Evolutionary conservation across 257 asterid species (phyloP).

Genomic region (Solanum sitiens): DNA sequence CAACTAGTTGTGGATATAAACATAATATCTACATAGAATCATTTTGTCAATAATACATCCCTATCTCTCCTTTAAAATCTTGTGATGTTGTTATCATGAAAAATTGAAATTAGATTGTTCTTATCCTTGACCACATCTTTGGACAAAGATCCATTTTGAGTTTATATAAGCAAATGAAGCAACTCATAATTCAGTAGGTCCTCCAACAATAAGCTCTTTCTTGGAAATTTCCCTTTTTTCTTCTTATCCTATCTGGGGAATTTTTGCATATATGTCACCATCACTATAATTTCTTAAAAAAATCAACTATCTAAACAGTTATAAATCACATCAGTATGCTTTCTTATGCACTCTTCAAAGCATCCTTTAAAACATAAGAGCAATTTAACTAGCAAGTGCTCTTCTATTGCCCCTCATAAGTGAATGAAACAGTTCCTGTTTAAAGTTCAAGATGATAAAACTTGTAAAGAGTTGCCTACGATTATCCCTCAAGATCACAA

Average conservation of each 20-base stretch:
- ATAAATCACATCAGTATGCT: not conserved
- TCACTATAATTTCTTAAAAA: not conserved
- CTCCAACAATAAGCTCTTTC: not conserved
- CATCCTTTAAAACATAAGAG: not conserved
- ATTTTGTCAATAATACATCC: not conserved
- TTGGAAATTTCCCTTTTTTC: not conserved
- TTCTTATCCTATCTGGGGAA: not conserved
- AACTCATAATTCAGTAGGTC: not conserved
- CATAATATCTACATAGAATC: not conserved
- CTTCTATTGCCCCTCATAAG: not conserved
- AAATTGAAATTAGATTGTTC: not conserved
- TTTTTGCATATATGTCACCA: not conserved
- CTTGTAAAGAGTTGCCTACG: slow-evolving; percentile 14
- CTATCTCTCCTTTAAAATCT: not conserved
- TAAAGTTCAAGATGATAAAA: not conserved
- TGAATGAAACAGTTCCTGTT: not conserved
- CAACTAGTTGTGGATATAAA: not conserved
- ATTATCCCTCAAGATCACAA: slow-evolving; percentile 25
- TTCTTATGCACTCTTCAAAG: not conserved
- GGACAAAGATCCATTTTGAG: not conserved
- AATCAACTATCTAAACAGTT: not conserved
- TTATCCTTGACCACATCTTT: not conserved
- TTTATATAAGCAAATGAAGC: not conserved
- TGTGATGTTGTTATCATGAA: not conserved
- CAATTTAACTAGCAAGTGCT: not conserved